Conservation (phyloP, 495 filamentous ascomycete genomes). For the Monascus purpureus region DNA sequence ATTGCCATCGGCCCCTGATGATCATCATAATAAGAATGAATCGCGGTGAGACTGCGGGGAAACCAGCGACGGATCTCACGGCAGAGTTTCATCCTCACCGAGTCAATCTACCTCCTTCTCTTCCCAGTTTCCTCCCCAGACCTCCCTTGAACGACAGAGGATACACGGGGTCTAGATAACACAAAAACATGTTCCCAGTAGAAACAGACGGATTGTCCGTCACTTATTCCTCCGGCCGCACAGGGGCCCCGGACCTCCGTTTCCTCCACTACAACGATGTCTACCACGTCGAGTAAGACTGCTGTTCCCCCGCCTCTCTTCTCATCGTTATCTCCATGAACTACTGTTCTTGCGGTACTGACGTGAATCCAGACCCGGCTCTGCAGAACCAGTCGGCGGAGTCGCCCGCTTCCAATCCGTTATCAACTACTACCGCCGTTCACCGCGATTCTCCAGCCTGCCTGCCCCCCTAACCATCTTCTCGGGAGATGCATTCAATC, state of each 20-base stretch:
- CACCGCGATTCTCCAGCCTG: slow-evolving; percentile 42
- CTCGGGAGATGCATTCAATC: slow-evolving; percentile 87
- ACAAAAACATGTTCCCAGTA: slow-evolving; percentile 15
- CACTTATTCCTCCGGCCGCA: slow-evolving; percentile 39
- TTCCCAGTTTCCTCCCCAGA: neutral
- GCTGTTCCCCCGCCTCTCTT: neutral
- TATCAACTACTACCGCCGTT: slow-evolving; percentile 53
- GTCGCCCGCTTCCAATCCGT: slow-evolving; percentile 67
- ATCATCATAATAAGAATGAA: no score
- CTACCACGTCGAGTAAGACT: slow-evolving; percentile 64
- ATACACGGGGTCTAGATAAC: neutral
- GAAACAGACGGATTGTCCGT: slow-evolving; percentile 24
- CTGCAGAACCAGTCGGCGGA: slow-evolving; percentile 70
- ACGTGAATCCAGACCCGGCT: slow-evolving; percentile 38
- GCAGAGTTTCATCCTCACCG: no score
- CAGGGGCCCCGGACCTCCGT: slow-evolving; percentile 52
- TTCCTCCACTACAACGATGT: slow-evolving; percentile 87
- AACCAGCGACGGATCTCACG: no score
- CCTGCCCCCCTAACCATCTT: slow-evolving; percentile 65
- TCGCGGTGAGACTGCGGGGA: no score
- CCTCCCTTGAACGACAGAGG: no score
- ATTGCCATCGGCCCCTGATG: no score
- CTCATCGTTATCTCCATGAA: neutral
- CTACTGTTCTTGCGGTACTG: neutral
- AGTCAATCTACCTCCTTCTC: no score